Evolutionary conservation across 2,329 filamentous ascomycete genomes (phyloP).

Genomic region (Madurella fahalii): DNA sequence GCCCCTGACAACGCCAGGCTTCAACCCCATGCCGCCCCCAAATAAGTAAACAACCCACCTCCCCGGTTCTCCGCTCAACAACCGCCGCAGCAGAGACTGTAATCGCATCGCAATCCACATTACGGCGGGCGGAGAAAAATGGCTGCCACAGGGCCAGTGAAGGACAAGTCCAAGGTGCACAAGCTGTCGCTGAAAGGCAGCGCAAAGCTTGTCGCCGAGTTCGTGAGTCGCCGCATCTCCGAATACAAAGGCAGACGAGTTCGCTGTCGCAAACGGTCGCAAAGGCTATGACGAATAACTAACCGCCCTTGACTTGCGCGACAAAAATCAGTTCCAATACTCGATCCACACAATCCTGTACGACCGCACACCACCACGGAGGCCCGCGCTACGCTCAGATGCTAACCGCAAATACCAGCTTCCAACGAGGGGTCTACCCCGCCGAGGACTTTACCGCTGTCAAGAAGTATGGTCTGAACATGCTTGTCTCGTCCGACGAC

Average conservation of each 20-base stretch:
- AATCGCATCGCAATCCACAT: background rate
- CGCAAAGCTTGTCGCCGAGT: constrained; percentile 88
- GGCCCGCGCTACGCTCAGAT: background rate
- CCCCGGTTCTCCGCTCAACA: background rate
- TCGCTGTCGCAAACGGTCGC: background rate
- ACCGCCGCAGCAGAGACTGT: background rate
- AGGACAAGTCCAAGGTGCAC: constrained; percentile 83
- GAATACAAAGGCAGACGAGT: background rate
- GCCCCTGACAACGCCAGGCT: constrained; percentile 6
- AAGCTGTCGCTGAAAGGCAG: constrained; percentile 85
- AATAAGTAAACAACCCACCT: constrained; percentile 8
- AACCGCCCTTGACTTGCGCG: background rate
- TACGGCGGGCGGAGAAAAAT: constrained; percentile 1
- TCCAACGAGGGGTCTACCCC: constrained; percentile 81
- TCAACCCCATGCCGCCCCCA: background rate
- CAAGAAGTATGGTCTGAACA: constrained; percentile 99
- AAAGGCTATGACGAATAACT: constrained; percentile 8
- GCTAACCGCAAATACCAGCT: constrained; percentile 52
- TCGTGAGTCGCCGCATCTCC: constrained; percentile 56
- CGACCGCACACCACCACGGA: constrained; percentile 26
- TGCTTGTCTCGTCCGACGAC: constrained; percentile 95
- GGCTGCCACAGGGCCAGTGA: constrained; percentile 32
- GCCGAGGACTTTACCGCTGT: constrained; percentile 96
- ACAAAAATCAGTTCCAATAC: constrained; percentile 74
- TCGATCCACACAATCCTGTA: constrained; percentile 96